Percentiles rank a stretch among this genome's conserved stretches.
These are phyloP conservation scores for Cladosporium velox DNA, from an alignment of 2,329 filamentous ascomycete genomes.

Conservation along the genomic window DNA sequence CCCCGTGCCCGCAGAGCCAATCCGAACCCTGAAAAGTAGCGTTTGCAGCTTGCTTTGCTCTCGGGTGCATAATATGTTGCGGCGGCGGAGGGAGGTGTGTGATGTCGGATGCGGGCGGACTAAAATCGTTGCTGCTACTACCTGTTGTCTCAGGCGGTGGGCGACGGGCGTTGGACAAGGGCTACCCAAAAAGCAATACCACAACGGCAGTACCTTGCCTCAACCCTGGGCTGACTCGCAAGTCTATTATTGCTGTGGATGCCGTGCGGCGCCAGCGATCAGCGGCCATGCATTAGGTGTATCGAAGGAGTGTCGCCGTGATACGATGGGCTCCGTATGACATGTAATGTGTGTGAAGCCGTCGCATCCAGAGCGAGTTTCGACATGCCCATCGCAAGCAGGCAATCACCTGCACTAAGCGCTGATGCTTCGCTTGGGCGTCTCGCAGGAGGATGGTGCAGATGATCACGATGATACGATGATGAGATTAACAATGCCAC, in stretches of 20 bases:
- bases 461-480: background rate
- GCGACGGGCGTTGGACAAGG: constrained; percentile 8
- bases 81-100: constrained; percentile 4
- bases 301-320: constrained; percentile 12
- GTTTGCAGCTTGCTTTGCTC: constrained; percentile 11
- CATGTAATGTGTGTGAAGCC: constrained; percentile 11
- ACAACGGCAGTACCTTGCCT: constrained; percentile 18
- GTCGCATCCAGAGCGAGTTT: constrained; percentile 13
- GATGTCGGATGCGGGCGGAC: constrained; percentile 16
- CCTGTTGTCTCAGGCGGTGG: constrained; percentile 16
- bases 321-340: constrained; percentile 13
- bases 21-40: constrained; percentile 8
- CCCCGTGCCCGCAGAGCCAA: constrained; percentile 8
- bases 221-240: constrained; percentile 19
- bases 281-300: constrained; percentile 15
- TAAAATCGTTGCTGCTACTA: background rate
- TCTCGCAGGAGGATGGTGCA: constrained; percentile 5
- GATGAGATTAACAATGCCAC: background rate
- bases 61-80: background rate
- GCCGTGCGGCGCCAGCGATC: constrained; percentile 19
- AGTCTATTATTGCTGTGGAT: constrained; percentile 18
- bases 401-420: constrained; percentile 16
- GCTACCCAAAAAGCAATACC: constrained; percentile 13
- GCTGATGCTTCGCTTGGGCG: constrained; percentile 6
- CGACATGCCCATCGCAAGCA: background rate